Base-by-base conservation (phyloP, 75 land plant genomes). In the Cupressus sempervirens region DNA sequence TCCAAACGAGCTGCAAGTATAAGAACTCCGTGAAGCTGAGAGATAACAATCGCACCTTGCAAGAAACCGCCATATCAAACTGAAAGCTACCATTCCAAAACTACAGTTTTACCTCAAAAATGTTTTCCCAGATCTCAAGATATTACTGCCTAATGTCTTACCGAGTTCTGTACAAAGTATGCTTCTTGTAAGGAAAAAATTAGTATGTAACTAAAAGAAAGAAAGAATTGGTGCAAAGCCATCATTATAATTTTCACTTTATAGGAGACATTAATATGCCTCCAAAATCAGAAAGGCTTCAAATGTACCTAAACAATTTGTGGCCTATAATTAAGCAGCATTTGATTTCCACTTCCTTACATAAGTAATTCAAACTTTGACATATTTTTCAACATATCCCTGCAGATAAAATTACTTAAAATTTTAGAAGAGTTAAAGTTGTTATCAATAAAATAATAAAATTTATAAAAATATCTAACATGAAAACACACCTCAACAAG, bases 301-400 rank as follows among this genome's bases (percentile, higher is more conserved):
- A 79, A 26, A 72, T 72, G 13, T 18, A 79, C 45, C 30, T 30
- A 43, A 26, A 10, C 48, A 77, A 23, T 23, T 43, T 30, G 11
- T 43, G 30, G 16, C 52, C 45, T 45, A 48, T 79, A 79, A 3
- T 79, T 79, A 32, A 23, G 13, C 3, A 26, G 67, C 35, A 72
- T 32, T 32, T 62, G 26, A 32, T 72, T 72, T 32, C 74, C 32
- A 72, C 74, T 72, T 72, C 36, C 15, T 72, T 3, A 10, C 14
- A 30, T 72, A 11, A 72, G 35, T 30, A 72, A 72, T 52, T 83
- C 38, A 54, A 26, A 11, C n/a, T 41, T 91, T 91, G 80, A 86
- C 91, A 84, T 91, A 93, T 84, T 93, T 93, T 15, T 90, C 94
- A 68, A 91, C 89, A 83, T 93, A 93, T n/a, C 94, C 94, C 94